Conservation (phyloP, 2,329 filamentous ascomycete genomes). For the Phoma sp. region DNA sequence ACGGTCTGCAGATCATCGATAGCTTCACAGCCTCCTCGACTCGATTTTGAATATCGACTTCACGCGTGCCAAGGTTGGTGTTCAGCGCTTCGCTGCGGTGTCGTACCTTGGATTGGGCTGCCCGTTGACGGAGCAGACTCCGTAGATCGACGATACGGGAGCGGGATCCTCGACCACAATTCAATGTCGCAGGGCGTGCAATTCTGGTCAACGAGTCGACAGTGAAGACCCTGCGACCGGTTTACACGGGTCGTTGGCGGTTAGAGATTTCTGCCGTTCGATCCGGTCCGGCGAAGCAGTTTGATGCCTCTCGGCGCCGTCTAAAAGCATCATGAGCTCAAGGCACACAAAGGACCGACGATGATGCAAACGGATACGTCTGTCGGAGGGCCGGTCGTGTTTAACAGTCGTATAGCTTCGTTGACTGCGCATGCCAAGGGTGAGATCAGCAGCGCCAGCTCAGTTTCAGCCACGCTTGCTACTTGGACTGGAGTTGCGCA, state of each 20-base stretch:
- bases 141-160: constrained; percentile 6
- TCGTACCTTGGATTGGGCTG: not conserved
- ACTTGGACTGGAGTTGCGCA: constrained; percentile 16
- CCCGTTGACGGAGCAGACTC: not conserved
- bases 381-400: constrained; percentile 8
- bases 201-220: not conserved
- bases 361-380: constrained; percentile 5
- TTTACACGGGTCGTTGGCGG: not conserved
- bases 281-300: constrained; percentile 7
- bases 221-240: not conserved
- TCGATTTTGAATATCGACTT: not conserved
- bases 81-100: not conserved
- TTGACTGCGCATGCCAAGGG: constrained; percentile 25
- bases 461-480: constrained; percentile 41
- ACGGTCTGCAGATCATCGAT: not conserved
- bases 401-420: constrained; percentile 10
- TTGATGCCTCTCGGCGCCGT: not conserved
- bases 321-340: constrained; percentile 2
- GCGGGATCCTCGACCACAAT: constrained; percentile 6
- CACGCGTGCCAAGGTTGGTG: not conserved
- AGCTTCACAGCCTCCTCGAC: not conserved
- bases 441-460: constrained; percentile 26
- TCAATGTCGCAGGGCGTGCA: not conserved
- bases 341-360: not conserved
- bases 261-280: constrained; percentile 12